These are phyloP conservation scores for Mrakia frigida DNA, from an alignment of 768 basidiomycete genomes.

Conservation along the genomic window DNA sequence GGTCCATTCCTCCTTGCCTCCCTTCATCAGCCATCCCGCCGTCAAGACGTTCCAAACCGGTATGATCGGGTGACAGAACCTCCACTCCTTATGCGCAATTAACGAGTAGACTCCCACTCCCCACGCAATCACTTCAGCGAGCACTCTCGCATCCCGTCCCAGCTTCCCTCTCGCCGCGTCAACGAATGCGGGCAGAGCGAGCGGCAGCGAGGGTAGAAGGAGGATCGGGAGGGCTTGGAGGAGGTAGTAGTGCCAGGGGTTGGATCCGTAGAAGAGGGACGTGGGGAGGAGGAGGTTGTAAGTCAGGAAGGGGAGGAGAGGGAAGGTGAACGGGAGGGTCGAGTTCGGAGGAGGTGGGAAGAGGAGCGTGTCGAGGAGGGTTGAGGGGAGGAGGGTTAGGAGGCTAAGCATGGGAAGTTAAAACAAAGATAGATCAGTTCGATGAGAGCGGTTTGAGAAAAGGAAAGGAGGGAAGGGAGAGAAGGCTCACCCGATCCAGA, in stretches of 20 bases:
- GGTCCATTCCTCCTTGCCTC: neutral
- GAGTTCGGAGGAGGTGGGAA: constrained; percentile 21
- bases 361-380: constrained; percentile 55
- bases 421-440: neutral
- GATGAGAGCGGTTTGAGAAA: neutral
- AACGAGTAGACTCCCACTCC: constrained; percentile 66
- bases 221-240: constrained; percentile 80
- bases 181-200: constrained; percentile 47
- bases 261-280: constrained; percentile 87
- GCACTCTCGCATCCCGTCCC: constrained; percentile 35
- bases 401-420: constrained; percentile 25
- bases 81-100: constrained; percentile 93
- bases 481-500: constrained; percentile 23
- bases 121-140: constrained; percentile 58
- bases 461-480: neutral
- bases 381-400: constrained; percentile 37
- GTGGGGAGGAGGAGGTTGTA: constrained; percentile 72
- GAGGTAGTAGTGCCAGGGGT: constrained; percentile 82
- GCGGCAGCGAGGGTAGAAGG: constrained; percentile 66
- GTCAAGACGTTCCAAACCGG: constrained; percentile 77
- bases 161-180: neutral
- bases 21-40: constrained; percentile 41
- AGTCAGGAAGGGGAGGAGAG: constrained; percentile 72
- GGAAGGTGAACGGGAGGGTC: constrained; percentile 57
- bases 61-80: constrained; percentile 86